Conservation (phyloP, 1,284 basidiomycete species). For the Mrakiaceae sp. region DNA sequence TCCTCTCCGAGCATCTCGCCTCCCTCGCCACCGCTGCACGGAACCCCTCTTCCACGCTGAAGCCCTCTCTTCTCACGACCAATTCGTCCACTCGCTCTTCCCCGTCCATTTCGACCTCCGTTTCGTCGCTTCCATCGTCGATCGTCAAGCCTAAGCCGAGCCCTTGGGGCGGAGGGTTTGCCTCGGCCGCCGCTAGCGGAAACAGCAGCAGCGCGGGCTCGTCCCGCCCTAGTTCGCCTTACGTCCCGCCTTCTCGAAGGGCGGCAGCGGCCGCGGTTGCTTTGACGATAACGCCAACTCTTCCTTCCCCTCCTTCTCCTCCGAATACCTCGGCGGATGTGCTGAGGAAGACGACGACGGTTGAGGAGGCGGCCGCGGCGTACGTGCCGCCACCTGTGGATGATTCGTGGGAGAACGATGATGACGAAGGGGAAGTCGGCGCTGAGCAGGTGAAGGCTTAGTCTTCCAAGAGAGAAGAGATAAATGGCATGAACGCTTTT, state of each 20-base stretch:
- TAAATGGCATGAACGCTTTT: too few relatives aligned
- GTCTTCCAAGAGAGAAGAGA: too few relatives aligned
- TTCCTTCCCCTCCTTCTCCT: background rate
- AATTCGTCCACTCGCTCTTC: background rate
- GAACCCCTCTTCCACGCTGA: background rate
- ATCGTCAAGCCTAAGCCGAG: slow-evolving; percentile 7
- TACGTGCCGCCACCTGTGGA: too few relatives aligned
- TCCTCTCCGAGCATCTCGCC: slow-evolving; percentile 44
- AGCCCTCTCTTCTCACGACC: slow-evolving; percentile 3
- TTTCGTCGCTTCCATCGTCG: background rate
- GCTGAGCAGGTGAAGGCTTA: too few relatives aligned
- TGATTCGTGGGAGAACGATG: too few relatives aligned
- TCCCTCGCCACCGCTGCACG: background rate
- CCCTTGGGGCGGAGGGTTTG: slow-evolving; percentile 6
- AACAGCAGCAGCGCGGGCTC: too few relatives aligned
- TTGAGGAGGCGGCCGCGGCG: too few relatives aligned
- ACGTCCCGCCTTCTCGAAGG: background rate
- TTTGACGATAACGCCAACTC: background rate
- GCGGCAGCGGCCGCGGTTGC: background rate
- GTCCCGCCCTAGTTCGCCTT: slow-evolving; percentile 1
- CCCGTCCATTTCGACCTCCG: background rate
- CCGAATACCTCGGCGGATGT: background rate
- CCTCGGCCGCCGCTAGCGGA: too few relatives aligned
- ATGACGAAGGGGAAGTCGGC: too few relatives aligned
- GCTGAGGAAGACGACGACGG: too few relatives aligned